Evolutionary conservation across 2,329 filamentous ascomycete genomes (phyloP), one percentile per base, ranked within the genome.

Genomic region (Sporothrix brasiliensis): DNA sequence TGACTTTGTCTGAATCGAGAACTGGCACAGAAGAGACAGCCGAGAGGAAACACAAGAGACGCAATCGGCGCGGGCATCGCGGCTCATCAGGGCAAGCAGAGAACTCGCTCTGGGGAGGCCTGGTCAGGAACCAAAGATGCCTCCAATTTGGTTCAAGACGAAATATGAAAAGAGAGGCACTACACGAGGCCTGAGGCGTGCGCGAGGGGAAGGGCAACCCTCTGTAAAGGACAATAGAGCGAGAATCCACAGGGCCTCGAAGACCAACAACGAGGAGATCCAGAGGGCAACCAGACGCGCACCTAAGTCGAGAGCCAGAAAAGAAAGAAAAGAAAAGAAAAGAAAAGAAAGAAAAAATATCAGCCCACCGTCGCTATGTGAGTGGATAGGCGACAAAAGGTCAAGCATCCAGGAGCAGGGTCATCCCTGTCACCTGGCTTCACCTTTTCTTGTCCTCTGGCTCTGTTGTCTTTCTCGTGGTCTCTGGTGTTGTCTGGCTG

Each of bases 341-440:
- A 34, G 6, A 34, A 34, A 34, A 34, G 6, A 34, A 34, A 34
- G 7, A 68, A 65, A 50, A 65, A 44, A 30, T 1, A 34, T 34
- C 44, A 66, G 44, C 44, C 63, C 63, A 50, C 27, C 47, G 63
- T 52, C 63, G 47, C 39, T 50, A 66, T 71, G 70, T 71, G 70
- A 19, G 70, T 71, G 67, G 67, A 67, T 60, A 65, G 63, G 14
- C 16, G 34, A 34, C 24, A 24, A 44, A 69, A 52, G 61, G 52
- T 67, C 61, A 70, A 67, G 61, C 61, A 70, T 70, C 30, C 21
- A 52, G 56, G 53, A 27, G 52, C 66, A 52, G 53, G 67, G 67
- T 10, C 34, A 61, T 14, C 70, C 70, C 66, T 65, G 67, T 61
- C 67, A 69, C 44, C 10, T 71, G 52, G 68, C 61, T 71, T 69